Conservation (phyloP, 306 rosid genomes). For the Pyrus betulifolia region DNA sequence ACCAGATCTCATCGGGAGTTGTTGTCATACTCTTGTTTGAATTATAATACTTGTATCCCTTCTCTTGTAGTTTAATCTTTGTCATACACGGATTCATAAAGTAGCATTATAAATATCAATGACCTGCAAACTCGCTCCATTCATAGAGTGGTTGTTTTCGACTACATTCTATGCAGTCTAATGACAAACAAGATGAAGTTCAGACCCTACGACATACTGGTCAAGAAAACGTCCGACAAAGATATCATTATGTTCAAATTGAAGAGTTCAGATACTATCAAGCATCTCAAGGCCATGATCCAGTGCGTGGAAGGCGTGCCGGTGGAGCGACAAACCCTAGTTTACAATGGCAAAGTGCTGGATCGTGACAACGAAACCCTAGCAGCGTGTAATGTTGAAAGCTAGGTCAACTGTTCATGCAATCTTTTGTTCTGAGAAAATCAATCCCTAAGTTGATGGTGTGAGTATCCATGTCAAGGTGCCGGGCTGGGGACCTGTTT, state of each 20-base stretch:
- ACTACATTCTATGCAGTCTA: no score
- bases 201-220: background rate
- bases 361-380: background rate
- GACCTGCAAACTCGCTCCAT: no score
- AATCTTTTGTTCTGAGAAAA: background rate
- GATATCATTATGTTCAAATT: background rate
- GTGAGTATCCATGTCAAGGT: background rate
- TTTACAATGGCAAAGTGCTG: background rate
- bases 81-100: no score
- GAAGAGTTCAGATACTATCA: background rate
- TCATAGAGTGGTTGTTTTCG: no score
- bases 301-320: background rate
- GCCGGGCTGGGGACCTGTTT: background rate
- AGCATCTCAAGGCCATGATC: background rate
- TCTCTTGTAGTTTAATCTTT: no score
- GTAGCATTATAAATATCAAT: no score
- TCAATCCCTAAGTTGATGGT: background rate
- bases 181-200: background rate
- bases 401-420: background rate
- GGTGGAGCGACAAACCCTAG: background rate
- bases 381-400: background rate
- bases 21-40: no score
- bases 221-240: background rate
- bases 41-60: no score
- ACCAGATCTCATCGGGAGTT: no score